A percentile compares a stretch with the other conserved stretches of the same genome.
Conservation (phyloP, 208 protist species). For the Acanthamoeba healyi region DNA sequence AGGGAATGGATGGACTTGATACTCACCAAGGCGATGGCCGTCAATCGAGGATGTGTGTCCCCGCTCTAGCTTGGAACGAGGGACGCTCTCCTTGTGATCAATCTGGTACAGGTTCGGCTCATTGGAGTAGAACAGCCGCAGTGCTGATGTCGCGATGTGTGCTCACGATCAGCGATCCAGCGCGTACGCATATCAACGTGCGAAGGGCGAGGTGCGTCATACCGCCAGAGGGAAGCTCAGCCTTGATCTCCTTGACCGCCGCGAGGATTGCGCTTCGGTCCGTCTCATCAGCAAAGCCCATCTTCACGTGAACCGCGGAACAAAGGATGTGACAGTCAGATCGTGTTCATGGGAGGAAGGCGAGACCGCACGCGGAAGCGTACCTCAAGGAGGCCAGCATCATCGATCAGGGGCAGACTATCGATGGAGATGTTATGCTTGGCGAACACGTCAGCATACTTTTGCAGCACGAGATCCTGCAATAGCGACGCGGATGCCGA, state of each 20-base stretch:
- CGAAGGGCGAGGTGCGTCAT: not conserved
- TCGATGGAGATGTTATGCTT: conserved; percentile 67
- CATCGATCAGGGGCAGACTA: conserved; percentile 43
- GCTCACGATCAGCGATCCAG: not conserved
- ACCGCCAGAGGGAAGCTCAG: conserved; percentile 70
- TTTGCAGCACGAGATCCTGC: conserved; percentile 68
- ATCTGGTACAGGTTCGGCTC: conserved; percentile 75
- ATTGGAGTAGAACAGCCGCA: conserved; percentile 69
- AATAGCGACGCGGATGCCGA: conserved; percentile 62
- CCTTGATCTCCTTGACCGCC: conserved; percentile 66
- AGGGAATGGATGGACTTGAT: not conserved
- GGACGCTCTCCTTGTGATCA: conserved; percentile 38
- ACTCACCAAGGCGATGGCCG: not conserved
- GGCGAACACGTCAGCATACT: conserved; percentile 60
- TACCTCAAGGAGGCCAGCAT: conserved; percentile 40
- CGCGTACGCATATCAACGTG: not conserved
- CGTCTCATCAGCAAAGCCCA: conserved; percentile 33
- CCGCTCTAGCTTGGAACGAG: not conserved
- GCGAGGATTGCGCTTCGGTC: conserved; percentile 66
- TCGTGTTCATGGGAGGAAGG: not conserved
- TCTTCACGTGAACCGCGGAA: not conserved
- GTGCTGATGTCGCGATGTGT: not conserved
- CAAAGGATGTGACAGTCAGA: not conserved
- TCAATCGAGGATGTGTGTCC: not conserved
- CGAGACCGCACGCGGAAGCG: not conserved